A percentile compares a stretch with the other conserved stretches of the same genome.
These are phyloP conservation scores for Narthecium ossifragum DNA, from an alignment of 106 monocot genomes.

Conservation along the genomic window DNA sequence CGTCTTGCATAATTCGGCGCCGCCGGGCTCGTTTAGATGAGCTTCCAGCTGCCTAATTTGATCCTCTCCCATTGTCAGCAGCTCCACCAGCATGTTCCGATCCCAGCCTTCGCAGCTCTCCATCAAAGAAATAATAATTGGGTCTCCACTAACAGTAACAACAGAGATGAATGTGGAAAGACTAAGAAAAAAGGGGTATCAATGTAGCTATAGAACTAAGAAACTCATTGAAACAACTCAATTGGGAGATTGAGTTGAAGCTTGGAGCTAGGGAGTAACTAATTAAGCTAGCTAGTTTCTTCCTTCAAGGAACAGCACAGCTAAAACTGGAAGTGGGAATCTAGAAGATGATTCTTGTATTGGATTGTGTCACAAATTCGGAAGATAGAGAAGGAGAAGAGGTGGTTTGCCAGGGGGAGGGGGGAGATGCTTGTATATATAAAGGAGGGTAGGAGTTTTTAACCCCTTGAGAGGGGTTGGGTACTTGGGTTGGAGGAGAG, in stretches of 20 bases:
- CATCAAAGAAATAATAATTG: not conserved
- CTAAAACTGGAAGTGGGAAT: too few species aligned
- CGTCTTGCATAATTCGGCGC: slow-evolving; percentile 2
- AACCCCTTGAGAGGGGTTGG: not conserved
- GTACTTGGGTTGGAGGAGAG: too few species aligned
- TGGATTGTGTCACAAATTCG: too few species aligned
- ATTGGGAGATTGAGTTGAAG: not conserved
- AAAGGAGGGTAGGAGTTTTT: not conserved
- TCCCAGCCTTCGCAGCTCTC: slow-evolving; percentile 4
- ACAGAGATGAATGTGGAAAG: not conserved
- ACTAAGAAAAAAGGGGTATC: not conserved
- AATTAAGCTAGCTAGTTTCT: too few species aligned
- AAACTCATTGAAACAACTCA: too few species aligned
- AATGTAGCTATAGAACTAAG: not conserved
- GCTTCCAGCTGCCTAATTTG: slow-evolving; percentile 24
- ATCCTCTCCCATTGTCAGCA: slow-evolving; percentile 11
- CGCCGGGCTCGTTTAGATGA: not conserved
- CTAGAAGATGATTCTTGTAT: too few species aligned
- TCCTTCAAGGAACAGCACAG: too few species aligned
- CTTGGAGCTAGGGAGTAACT: not conserved
- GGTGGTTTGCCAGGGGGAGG: too few species aligned
- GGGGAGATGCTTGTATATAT: not conserved
- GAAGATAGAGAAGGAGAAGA: not conserved
- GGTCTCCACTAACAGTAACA: too few species aligned
- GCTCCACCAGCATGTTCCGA: slow-evolving; percentile 1